Percentiles rank a stretch among this genome's conserved stretches.
These are phyloP conservation scores for Asterochloris sp. DNA, from an alignment of 139 green algal species.

Conservation along the genomic window DNA sequence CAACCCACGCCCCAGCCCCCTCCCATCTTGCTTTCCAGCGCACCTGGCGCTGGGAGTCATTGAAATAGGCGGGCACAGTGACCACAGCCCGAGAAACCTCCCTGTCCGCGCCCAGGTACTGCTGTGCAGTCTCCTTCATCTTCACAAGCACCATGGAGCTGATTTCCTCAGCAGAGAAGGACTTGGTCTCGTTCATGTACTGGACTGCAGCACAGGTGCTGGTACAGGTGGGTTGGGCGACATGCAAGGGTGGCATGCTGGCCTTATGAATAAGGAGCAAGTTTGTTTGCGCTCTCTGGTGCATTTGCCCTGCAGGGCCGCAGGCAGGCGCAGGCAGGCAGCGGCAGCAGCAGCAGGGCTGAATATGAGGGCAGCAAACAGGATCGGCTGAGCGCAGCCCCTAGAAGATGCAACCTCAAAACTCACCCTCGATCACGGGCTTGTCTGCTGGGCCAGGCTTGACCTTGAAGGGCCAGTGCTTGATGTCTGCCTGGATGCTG, in stretches of 20 bases:
- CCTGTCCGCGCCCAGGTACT: constrained; percentile 67
- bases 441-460: constrained; percentile 74
- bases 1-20: too few species aligned
- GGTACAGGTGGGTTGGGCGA: neutral
- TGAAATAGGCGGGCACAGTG: constrained; percentile 99
- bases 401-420: neutral
- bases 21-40: neutral
- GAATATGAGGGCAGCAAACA: neutral
- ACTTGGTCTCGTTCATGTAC: constrained; percentile 96
- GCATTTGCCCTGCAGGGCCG: too few species aligned
- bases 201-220: constrained; percentile 55
- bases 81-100: constrained; percentile 90
- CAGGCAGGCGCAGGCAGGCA: too few species aligned
- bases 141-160: constrained; percentile 96
- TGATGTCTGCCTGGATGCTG: constrained; percentile 86
- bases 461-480: constrained; percentile 87
- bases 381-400: neutral
- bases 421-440: constrained; percentile 75
- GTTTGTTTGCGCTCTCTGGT: neutral
- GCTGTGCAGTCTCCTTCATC: constrained; percentile 93
- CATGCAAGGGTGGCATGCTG: neutral
- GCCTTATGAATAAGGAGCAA: neutral
- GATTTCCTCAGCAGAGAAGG: constrained; percentile 94
- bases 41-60: constrained; percentile 92
- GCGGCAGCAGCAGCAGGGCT: neutral